Conservation (phyloP, 257 asterid genomes). For the Petunia axillaris region DNA sequence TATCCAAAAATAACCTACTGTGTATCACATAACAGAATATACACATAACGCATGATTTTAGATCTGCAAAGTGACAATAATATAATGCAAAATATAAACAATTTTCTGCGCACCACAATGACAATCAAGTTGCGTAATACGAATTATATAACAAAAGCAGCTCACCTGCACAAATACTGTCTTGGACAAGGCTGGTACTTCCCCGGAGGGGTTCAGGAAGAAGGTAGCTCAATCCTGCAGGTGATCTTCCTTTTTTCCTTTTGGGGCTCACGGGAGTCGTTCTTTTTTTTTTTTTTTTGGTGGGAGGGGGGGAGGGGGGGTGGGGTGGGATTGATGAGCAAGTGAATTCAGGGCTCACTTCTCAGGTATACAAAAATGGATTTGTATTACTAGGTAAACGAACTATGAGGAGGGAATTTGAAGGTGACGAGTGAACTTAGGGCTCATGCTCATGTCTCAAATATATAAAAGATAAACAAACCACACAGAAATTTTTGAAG, state of each 20-base stretch:
- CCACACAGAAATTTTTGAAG: background rate
- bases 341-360: background rate
- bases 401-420: background rate
- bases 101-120: background rate
- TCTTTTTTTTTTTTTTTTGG: background rate
- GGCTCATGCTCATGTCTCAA: background rate
- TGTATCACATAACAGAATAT: background rate
- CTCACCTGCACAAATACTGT: background rate
- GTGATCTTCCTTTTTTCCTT: background rate
- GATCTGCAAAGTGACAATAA: background rate
- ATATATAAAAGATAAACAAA: background rate
- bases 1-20: background rate
- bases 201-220: slow-evolving; percentile 1
- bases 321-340: background rate
- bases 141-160: background rate
- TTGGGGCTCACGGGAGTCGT: no score
- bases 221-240: background rate
- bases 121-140: background rate
- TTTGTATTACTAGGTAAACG: background rate
- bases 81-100: background rate
- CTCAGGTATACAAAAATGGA: background rate
- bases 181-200: background rate
- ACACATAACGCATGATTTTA: background rate
- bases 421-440: background rate
- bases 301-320: background rate